Evolutionary conservation across 2,329 filamentous ascomycete species (phyloP).

Genomic region (Talaromyces sp.): DNA sequence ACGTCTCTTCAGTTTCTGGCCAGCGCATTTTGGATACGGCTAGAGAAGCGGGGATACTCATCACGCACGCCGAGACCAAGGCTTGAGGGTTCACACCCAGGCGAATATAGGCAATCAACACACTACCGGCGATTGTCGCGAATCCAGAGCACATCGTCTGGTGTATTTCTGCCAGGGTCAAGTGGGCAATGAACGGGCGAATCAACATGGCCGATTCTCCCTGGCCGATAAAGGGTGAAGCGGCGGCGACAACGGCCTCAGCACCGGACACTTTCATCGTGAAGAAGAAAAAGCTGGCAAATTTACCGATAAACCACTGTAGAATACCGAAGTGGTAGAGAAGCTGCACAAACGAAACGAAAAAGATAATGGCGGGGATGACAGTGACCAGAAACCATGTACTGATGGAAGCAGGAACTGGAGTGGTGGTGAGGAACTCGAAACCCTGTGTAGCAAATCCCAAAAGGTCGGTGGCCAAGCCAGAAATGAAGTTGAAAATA

Average conservation of each 20-base stretch:
- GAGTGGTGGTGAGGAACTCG: conserved; percentile 59
- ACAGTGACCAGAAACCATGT: conserved; percentile 72
- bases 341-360: conserved; percentile 85
- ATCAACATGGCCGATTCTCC: conserved; percentile 93
- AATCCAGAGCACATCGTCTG: conserved; percentile 92
- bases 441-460: conserved; percentile 71
- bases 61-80: conserved; percentile 85
- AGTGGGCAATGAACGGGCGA: conserved; percentile 75
- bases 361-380: conserved; percentile 92
- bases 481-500: conserved; percentile 86
- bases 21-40: conserved; percentile 86
- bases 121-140: conserved; percentile 84
- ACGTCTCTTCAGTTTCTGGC: conserved; percentile 79
- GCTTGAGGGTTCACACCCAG: conserved; percentile 81
- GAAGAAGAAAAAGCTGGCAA: conserved; percentile 90
- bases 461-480: conserved; percentile 66
- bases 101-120: conserved; percentile 77
- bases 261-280: conserved; percentile 79
- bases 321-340: conserved; percentile 74
- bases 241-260: conserved; percentile 88
- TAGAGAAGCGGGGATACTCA: conserved; percentile 89
- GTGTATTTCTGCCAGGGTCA: conserved; percentile 83
- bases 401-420: conserved; percentile 27
- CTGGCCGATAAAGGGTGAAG: conserved; percentile 90
- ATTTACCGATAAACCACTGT: conserved; percentile 86